Evolutionary conservation across 768 basidiomycete species (phyloP).

Genomic region (Tremella mesenterica): DNA sequence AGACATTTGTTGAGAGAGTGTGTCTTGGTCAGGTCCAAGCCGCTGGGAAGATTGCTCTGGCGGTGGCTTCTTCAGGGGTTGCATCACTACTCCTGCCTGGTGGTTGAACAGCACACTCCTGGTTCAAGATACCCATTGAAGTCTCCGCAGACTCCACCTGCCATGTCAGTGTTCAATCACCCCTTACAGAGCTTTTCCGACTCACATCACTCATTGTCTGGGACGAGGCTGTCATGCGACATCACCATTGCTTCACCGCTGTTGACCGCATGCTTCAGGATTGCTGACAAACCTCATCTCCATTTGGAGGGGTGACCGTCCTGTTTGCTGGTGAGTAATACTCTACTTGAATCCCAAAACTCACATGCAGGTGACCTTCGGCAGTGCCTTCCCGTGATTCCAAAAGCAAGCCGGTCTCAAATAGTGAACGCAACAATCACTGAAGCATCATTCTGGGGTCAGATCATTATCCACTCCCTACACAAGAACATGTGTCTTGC

Average conservation of each 20-base stretch:
- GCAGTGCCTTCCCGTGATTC: conserved; percentile 50
- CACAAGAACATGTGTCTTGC: conserved; percentile 48
- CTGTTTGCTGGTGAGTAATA: neutral
- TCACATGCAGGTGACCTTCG: conserved; percentile 48
- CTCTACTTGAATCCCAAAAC: neutral
- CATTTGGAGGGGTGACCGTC: conserved; percentile 17
- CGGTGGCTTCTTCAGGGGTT: conserved; percentile 53
- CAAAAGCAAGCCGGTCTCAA: conserved; percentile 43
- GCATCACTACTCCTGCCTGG: conserved; percentile 48
- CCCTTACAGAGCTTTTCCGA: conserved; percentile 43
- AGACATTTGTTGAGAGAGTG: conserved; percentile 49
- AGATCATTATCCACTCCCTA: conserved; percentile 43
- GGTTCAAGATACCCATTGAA: conserved; percentile 50
- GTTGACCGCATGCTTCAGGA: conserved; percentile 44
- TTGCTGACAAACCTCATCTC: conserved; percentile 17
- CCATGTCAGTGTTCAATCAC: conserved; percentile 42
- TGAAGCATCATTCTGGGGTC: conserved; percentile 43
- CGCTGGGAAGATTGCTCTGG: conserved; percentile 46
- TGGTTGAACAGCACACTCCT: conserved; percentile 50
- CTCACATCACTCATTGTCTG: conserved; percentile 47
- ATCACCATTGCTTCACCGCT: conserved; percentile 46
- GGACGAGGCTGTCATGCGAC: conserved; percentile 49
- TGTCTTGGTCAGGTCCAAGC: conserved; percentile 39
- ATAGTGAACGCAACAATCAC: conserved; percentile 47
- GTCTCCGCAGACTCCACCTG: conserved; percentile 41